Conservation (phyloP, 1,284 basidiomycete genomes). For the Cutaneotrichosporon arboriforme region DNA sequence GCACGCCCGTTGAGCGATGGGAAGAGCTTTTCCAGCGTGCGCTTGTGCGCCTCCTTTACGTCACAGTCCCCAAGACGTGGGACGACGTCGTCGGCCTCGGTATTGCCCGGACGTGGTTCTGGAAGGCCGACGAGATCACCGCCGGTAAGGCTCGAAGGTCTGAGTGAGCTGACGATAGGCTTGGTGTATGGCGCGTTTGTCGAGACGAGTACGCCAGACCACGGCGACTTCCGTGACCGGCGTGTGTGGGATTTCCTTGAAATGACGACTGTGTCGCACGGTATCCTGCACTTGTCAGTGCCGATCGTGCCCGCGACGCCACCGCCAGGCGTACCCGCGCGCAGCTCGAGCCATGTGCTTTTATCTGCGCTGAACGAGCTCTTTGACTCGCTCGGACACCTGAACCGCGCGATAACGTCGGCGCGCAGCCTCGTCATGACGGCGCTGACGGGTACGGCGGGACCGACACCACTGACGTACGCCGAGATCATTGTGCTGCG, state of each 20-base stretch:
- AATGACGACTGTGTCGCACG: constrained; percentile 19
- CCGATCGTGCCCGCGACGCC: constrained; percentile 17
- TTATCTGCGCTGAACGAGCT: constrained; percentile 18
- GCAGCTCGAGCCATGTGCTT: constrained; percentile 12
- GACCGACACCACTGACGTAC: constrained; percentile 2
- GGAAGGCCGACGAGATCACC: constrained; percentile 21
- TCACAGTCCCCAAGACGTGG: constrained; percentile 16
- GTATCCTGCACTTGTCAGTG: constrained; percentile 16
- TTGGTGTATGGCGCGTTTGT: constrained; percentile 17
- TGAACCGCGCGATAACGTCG: constrained; percentile 13
- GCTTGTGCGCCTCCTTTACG: constrained; percentile 15
- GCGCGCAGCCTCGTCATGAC: constrained; percentile 14
- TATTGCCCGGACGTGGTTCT: constrained; percentile 20
- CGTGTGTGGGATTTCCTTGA: constrained; percentile 23
- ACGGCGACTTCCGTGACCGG: constrained; percentile 13
- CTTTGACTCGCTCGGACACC: constrained; percentile 17
- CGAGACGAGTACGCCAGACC: constrained; percentile 12
- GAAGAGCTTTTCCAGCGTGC: constrained; percentile 20
- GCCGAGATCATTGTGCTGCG: constrained; percentile 16
- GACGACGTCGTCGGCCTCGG: constrained; percentile 19
- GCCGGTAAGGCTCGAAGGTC: no score
- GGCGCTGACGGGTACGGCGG: constrained; percentile 1
- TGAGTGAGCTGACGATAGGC: constrained; percentile 8
- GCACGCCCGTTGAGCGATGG: constrained; percentile 12
- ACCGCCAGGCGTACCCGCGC: constrained; percentile 15